Percentiles rank a stretch among this genome's conserved stretches.
Evolutionary conservation across 2,329 filamentous ascomycete species (phyloP).

Genomic region (Cercospora zeae-maydis): DNA sequence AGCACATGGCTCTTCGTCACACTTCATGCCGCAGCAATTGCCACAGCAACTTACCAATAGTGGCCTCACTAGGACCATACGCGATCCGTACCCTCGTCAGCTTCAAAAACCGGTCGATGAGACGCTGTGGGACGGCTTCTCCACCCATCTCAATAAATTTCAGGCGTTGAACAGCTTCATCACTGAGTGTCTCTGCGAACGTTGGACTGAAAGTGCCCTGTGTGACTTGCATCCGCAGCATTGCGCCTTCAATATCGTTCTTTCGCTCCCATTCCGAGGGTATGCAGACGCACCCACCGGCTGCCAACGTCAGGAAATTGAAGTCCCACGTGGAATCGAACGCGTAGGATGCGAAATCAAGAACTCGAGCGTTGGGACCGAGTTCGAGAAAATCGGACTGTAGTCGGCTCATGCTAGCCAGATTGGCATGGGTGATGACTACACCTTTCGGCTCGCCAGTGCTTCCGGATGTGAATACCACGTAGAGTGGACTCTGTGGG

Average conservation of each 20-base stretch:
- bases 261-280: neutral
- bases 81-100: neutral
- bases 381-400: neutral
- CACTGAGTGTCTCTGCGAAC: neutral
- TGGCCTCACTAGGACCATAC: neutral
- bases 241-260: neutral
- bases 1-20: neutral
- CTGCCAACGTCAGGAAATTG: neutral
- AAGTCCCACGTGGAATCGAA: neutral
- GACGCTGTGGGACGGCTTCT: conserved; percentile 7
- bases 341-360: neutral
- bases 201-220: neutral
- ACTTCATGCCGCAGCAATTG: neutral
- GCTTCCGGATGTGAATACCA: conserved; percentile 10
- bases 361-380: neutral
- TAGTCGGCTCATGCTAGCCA: neutral
- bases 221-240: neutral
- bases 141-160: conserved; percentile 5
- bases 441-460: conserved; percentile 16
- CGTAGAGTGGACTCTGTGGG: neutral
- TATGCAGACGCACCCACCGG: neutral
- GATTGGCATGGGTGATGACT: neutral
- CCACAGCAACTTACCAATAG: neutral
- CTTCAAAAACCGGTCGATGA: conserved; percentile 3
- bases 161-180: neutral